phyloP scores from a whole-genome alignment of 257 asterid genomes.

The Fraxinus anomala region DNA sequence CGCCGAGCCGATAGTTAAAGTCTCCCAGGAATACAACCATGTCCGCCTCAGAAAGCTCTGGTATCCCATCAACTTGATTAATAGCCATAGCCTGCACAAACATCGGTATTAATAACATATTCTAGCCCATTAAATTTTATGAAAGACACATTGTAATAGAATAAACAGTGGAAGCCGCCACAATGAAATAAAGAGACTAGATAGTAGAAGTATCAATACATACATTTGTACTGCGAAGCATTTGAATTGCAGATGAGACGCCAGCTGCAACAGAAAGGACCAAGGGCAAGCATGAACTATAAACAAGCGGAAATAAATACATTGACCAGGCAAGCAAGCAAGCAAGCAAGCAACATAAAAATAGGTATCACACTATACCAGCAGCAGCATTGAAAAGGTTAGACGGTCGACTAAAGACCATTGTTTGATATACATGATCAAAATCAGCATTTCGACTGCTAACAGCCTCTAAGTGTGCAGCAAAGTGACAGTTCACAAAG shows the following conservation, averaged over 20 bases:
- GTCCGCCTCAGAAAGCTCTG: slow-evolving; percentile 97
- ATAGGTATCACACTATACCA: slow-evolving; percentile 61
- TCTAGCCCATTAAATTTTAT: slow-evolving; percentile 15
- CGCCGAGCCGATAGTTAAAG: slow-evolving; percentile 89
- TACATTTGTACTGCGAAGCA: slow-evolving; percentile 75
- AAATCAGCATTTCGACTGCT: slow-evolving; percentile 92
- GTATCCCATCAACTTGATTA: slow-evolving; percentile 59
- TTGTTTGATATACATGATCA: slow-evolving; percentile 86
- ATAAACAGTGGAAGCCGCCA: neutral
- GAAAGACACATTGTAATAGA: slow-evolving; percentile 10
- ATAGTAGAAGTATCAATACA: slow-evolving; percentile 37
- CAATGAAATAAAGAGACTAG: slow-evolving; percentile 26
- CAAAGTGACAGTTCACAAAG: slow-evolving; percentile 97
- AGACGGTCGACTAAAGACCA: slow-evolving; percentile 84
- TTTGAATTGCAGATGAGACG: slow-evolving; percentile 70
- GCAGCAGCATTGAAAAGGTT: slow-evolving; percentile 59
- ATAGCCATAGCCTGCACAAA: slow-evolving; percentile 51
- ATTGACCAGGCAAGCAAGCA: slow-evolving; percentile 47
- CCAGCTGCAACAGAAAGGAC: slow-evolving; percentile 71
- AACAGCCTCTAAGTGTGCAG: slow-evolving; percentile 95
- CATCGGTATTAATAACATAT: slow-evolving; percentile 13
- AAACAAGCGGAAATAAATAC: slow-evolving; percentile 45
- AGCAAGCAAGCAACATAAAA: slow-evolving; percentile 37
- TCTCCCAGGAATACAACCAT: slow-evolving; percentile 95
- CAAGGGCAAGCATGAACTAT: slow-evolving; percentile 55